Base-by-base conservation (phyloP, 202 grass and related monocot genomes). In the Schoenoplectus tabernaemontani region DNA sequence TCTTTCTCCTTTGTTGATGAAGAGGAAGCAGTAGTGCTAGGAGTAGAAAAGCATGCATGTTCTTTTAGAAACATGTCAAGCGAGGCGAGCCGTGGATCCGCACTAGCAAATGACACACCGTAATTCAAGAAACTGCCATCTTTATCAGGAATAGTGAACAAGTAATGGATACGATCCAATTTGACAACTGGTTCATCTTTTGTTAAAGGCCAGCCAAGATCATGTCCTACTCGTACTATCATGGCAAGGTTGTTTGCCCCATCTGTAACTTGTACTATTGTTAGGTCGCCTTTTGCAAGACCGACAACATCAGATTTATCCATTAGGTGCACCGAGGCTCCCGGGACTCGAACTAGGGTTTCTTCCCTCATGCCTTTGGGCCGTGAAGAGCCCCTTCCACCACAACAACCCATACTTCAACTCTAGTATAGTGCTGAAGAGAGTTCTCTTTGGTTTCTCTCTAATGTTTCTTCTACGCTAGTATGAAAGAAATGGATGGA, bases 131-230 rank as follows among this genome's bases (percentile, higher is more conserved):
- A 90, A 10, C 74, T 47, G 48, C 87, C 94, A 13, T 87, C 85
- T 83, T 73, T 82, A 80, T 87, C 91, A 3, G 89, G 84, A 22
- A 98, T 85, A 36, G 95, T 98, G 84, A 95, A 95, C 78, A 98
- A 87, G 79, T 95, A 98, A 85, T 95, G 89, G 51, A 89, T 57
- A 10, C 53, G 72, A 85, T 94, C 95, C 70, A 97, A 78, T 85
- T 77, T 92, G 58, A 97, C 83, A 43, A 98, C 89, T 2, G 95
- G 95, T 81, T 98, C 91, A 80, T 98, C 95, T 80, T 82, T 93
- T 39, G 95, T 87, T 46, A 98, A 58, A 19, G 95, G 95, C 95
- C 95, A 98, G 1, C 89, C 86, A 15, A 98, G 87, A 72, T 89
- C 89, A 10, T 48, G 58, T 13, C 89, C 89, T 15, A 98, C 83